Conservation (phyloP, 257 asterid species). For the Solanum tacnaense region DNA sequence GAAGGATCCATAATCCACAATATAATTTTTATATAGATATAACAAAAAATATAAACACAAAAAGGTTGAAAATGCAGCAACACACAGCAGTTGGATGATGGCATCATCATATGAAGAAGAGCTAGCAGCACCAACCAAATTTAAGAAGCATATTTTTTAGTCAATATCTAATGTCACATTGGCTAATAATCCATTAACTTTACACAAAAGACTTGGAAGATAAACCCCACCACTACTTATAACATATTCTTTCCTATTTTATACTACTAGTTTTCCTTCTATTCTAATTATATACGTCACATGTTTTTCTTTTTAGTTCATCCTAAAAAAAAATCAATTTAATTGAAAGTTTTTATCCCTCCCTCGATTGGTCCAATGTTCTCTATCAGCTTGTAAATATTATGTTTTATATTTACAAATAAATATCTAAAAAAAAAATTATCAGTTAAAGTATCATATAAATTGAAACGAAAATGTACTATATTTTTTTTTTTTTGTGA, state of each 20-base stretch:
- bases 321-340: neutral
- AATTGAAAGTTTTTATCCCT: neutral
- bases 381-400: neutral
- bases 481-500: neutral
- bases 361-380: neutral
- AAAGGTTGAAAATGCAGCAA: neutral
- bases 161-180: neutral
- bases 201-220: neutral
- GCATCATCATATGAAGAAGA: neutral
- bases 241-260: neutral
- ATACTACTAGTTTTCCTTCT: neutral
- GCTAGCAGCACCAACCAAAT: neutral
- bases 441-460: neutral
- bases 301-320: neutral
- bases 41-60: neutral
- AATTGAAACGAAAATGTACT: neutral
- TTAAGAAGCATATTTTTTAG: neutral
- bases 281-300: neutral
- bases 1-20: neutral
- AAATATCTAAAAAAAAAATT: too few relatives aligned
- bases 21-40: neutral
- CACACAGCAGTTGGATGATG: conserved; percentile 3
- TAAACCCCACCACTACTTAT: neutral
- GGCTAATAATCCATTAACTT: neutral
- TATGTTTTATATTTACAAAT: too few relatives aligned